These are phyloP conservation scores for Penicillium polonicum DNA, from an alignment of 2,329 filamentous ascomycete genomes.

Conservation along the genomic window DNA sequence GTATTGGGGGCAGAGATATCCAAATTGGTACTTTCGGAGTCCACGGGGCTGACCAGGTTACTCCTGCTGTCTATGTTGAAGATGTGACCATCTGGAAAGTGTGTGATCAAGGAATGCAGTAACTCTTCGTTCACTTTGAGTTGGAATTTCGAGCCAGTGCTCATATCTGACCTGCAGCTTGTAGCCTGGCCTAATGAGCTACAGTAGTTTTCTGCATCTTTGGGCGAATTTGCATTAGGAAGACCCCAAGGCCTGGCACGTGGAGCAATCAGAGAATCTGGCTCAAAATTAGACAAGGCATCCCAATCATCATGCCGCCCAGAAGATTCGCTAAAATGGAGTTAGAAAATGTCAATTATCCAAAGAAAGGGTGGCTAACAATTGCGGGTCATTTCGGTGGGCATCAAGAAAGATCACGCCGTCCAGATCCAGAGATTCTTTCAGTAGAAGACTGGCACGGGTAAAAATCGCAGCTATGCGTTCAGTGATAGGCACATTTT, in stretches of 20 bases:
- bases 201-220: slow-evolving; percentile 15
- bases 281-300: slow-evolving; percentile 11
- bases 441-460: slow-evolving; percentile 46
- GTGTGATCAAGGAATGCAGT: slow-evolving; percentile 16
- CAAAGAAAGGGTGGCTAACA: slow-evolving; percentile 16
- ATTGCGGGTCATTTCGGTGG: slow-evolving; percentile 23
- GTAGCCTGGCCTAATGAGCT: slow-evolving; percentile 21
- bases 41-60: not conserved
- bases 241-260: not conserved
- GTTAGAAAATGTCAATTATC: not conserved
- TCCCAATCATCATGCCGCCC: slow-evolving; percentile 25
- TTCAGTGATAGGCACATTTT: slow-evolving; percentile 16
- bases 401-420: slow-evolving; percentile 38
- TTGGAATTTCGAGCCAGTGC: not conserved
- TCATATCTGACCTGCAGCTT: not conserved
- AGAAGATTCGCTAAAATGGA: slow-evolving; percentile 14
- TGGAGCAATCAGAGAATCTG: not conserved
- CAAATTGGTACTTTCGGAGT: not conserved
- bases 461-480: slow-evolving; percentile 38
- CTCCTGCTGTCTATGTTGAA: slow-evolving; percentile 16
- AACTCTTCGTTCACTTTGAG: slow-evolving; percentile 18
- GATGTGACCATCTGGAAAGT: slow-evolving; percentile 29
- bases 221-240: not conserved
- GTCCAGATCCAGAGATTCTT: slow-evolving; percentile 44
- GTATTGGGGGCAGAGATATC: not conserved